Evolutionary conservation across 2,329 filamentous ascomycete genomes (phyloP), one percentile per base, ranked within the genome.

Genomic region (Ceratocystis variospora): DNA sequence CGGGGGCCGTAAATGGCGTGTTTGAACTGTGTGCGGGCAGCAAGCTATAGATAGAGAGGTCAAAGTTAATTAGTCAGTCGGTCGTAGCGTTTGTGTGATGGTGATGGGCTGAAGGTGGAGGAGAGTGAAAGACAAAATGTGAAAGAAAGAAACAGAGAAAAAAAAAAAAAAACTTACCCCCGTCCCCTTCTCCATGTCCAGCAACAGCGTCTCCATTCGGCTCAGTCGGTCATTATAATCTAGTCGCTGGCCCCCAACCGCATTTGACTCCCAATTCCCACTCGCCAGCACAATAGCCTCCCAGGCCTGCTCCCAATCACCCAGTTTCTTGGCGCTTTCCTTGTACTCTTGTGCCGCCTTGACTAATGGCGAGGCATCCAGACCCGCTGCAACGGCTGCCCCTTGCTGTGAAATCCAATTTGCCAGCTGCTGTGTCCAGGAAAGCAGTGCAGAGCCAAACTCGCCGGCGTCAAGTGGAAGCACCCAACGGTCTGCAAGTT

Each of bases 21-120:
- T 75, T 95, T 96, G 80, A 91, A 99, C 76, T 97, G 94, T 4
- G 88, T 89, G 70, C 93, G 86, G 71, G 90, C 90, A 48, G 89
- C 89, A 3, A 96, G 82, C 88, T 91, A 66, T 44, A 66, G 50
- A 63, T 44, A 66, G 50, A 63, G 10, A 5, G 1, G 5, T 15
- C 41, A 67, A 63, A 66, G 70, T 72, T 63, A 71, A 12, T 50
- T 5, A 17, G 44, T 67, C 62, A 66, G 70, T 28, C 3, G 44
- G 46, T 33, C 57, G 44, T 61, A 19, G 28, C 31, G 7, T 64
- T 41, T 15, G 41, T 63, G 44, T 10, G 2, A 61, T n/a, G 48
- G 48, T 22, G 28, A 28, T 28, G 28, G 28, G 48, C 8, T 19
- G n/a, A 15, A 57, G 6, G 15, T 17, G 53, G 19, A 3, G 53